Evolutionary conservation across 2,329 filamentous ascomycete species (phyloP), one percentile per base, ranked within the genome.

Genomic region (Penicillium sp.): DNA sequence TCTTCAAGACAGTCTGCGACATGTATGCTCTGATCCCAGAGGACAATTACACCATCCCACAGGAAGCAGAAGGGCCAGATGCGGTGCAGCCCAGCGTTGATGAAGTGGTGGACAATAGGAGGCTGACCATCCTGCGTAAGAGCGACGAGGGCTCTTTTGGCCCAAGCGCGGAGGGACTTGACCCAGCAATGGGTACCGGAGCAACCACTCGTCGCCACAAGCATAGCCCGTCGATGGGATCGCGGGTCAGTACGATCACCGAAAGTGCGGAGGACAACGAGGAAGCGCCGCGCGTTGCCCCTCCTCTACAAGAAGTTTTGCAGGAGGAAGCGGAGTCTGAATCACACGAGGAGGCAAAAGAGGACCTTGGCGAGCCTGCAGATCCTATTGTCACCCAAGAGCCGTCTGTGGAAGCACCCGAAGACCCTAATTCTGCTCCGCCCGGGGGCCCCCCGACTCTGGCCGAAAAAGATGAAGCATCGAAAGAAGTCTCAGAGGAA

Each of bases 1-100:
- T 98, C 63, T 98, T 97, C 78, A 97, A 96, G 77, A 93, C 86
- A 0, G 90, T 97, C 24, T 97, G 91, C 69, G 93, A 98, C 66
- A 79, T 85, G 59, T 96, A 95, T 69, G 85, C 86, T 57, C 77
- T 97, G 51, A 83, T 98, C 28, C 90, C 90, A 1, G 84, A 88
- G 43, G 93, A 97, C 71, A 96, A 94, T 66, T 96, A 97, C 73
- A 97, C 94, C 51, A 83, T 98, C 39, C 91, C 93, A 1, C 82
- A 87, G 2, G 91, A 97, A 68, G 91, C 93, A 3, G 91, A 97
- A 68, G 91, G 90, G 0, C 72, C 89, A 2, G 88, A 91, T 54
- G 71, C 73, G 11, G 50, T 60, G 25, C 56, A 57, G 41, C 55
- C 59, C 12, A 46, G 50, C 25, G 46, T 52, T 36, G 50, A 57